A percentile compares a stretch with the other conserved stretches of the same genome.
phyloP scores from a whole-genome alignment of 805 yeast species.

The Candida caryicola region DNA sequence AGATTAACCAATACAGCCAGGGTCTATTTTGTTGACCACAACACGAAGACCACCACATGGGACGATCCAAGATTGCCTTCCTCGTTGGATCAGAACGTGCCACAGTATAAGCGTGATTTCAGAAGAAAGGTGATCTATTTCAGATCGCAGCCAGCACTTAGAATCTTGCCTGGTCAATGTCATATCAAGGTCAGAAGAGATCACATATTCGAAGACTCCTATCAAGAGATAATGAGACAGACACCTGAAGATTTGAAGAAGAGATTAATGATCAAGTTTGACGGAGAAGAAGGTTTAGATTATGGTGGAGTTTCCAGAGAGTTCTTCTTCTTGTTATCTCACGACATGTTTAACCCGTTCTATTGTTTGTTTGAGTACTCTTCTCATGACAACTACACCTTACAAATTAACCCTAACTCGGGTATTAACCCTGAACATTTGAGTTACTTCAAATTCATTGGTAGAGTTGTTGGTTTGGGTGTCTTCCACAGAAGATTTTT shows the following conservation, averaged over 20 bases:
- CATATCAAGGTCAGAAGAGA: slow-evolving; percentile 97
- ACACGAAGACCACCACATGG: slow-evolving; percentile 99
- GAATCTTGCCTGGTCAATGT: slow-evolving; percentile 98
- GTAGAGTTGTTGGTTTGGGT: slow-evolving; percentile 96
- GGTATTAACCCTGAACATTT: slow-evolving; percentile 97
- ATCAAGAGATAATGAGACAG: slow-evolving; percentile 98
- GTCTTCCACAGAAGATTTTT: slow-evolving; percentile 97
- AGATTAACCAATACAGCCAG: slow-evolving; percentile 97
- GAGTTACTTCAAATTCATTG: slow-evolving; percentile 96
- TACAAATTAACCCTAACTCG: slow-evolving; percentile 96
- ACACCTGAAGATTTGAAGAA: slow-evolving; percentile 97
- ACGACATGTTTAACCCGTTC: slow-evolving; percentile 98
- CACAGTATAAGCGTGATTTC: slow-evolving; percentile 98
- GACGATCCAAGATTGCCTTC: slow-evolving; percentile 99
- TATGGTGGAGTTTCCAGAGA: slow-evolving; percentile 99
- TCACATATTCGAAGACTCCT: slow-evolving; percentile 94
- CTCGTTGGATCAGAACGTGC: slow-evolving; percentile 95
- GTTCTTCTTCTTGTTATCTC: slow-evolving; percentile 92
- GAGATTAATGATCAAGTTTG: slow-evolving; percentile 95
- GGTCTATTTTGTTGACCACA: slow-evolving; percentile 97
- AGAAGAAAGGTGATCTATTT: slow-evolving; percentile 96
- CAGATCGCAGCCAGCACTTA: slow-evolving; percentile 96
- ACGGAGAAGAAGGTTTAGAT: slow-evolving; percentile 99
- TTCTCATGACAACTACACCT: slow-evolving; percentile 95
- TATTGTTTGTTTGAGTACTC: slow-evolving; percentile 96